Percentiles rank a stretch among this genome's conserved stretches.
These are phyloP conservation scores for Magnusiomyces suaveolens DNA, from an alignment of 1,139 yeast genomes.

Conservation along the genomic window DNA sequence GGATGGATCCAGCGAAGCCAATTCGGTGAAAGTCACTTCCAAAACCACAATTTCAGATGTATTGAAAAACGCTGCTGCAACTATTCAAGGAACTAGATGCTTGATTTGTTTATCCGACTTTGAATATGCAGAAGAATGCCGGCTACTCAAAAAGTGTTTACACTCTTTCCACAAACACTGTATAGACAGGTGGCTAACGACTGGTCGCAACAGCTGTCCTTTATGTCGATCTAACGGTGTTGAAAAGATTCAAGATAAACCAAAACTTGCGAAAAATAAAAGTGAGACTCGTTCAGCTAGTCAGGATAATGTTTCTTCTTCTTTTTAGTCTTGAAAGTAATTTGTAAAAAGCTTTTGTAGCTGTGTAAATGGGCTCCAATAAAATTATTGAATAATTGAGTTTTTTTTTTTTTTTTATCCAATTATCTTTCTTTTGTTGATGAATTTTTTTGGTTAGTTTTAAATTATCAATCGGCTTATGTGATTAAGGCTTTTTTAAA, in stretches of 20 bases:
- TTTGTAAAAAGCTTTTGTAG: not conserved
- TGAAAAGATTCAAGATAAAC: constrained; percentile 4
- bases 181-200: constrained; percentile 47
- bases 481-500: too few relatives aligned
- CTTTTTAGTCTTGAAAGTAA: too few relatives aligned
- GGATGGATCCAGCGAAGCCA: too few relatives aligned
- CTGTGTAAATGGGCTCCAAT: not conserved
- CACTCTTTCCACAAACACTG: constrained; percentile 46
- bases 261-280: not conserved
- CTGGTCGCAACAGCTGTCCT: constrained; percentile 50
- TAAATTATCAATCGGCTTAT: too few relatives aligned
- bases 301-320: not conserved
- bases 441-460: too few relatives aligned
- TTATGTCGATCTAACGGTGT: constrained; percentile 44
- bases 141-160: constrained; percentile 37
- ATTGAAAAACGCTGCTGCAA: constrained; percentile 18
- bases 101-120: constrained; percentile 44
- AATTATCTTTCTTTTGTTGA: too few relatives aligned
- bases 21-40: too few relatives aligned
- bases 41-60: constrained; percentile 2
- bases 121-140: constrained; percentile 37
- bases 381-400: not conserved
- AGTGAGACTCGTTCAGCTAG: not conserved
- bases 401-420: not conserved
- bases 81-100: constrained; percentile 30